These are phyloP conservation scores for Colletotrichum plurivorum DNA, from an alignment of 2,329 filamentous ascomycete genomes.

Conservation along the genomic window DNA sequence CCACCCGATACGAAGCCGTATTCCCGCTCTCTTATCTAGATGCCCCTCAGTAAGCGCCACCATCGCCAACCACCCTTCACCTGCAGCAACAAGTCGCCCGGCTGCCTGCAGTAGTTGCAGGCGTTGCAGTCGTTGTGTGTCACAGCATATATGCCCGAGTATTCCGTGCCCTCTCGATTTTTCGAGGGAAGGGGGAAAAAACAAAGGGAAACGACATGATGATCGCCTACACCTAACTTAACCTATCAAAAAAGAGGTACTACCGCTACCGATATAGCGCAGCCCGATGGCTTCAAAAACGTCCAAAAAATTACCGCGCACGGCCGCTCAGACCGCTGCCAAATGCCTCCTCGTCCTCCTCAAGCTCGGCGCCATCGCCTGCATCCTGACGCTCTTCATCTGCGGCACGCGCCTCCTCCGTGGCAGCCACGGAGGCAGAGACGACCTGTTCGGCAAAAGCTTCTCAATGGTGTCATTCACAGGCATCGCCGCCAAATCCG, in stretches of 20 bases:
- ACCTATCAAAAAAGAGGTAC: too few relatives aligned
- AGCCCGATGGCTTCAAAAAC: constrained; percentile 9
- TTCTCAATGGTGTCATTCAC: constrained; percentile 21
- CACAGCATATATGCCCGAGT: not conserved
- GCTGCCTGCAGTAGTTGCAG: not conserved
- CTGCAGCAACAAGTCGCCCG: not conserved
- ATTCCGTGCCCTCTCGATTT: not conserved
- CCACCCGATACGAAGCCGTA: constrained; percentile 13
- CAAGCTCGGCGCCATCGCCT: constrained; percentile 14
- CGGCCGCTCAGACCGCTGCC: constrained; percentile 12
- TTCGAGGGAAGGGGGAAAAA: too few relatives aligned
- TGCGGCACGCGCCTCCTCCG: constrained; percentile 16
- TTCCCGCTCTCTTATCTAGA: not conserved
- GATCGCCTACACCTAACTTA: too few relatives aligned
- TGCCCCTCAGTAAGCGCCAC: constrained; percentile 19
- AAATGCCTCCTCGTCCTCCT: constrained; percentile 1
- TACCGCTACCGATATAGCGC: not conserved
- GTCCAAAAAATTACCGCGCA: constrained; percentile 4
- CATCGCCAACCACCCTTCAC: not conserved
- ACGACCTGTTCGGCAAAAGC: constrained; percentile 16
- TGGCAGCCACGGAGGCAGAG: constrained; percentile 1
- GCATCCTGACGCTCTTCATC: constrained; percentile 14
- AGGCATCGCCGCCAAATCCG: constrained; percentile 19
- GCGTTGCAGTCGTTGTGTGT: not conserved
- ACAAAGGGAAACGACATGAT: too few relatives aligned